Percentiles rank a stretch among this genome's conserved stretches.
Conservation (phyloP, 1,284 basidiomycete species). For the Athelia sp. region DNA sequence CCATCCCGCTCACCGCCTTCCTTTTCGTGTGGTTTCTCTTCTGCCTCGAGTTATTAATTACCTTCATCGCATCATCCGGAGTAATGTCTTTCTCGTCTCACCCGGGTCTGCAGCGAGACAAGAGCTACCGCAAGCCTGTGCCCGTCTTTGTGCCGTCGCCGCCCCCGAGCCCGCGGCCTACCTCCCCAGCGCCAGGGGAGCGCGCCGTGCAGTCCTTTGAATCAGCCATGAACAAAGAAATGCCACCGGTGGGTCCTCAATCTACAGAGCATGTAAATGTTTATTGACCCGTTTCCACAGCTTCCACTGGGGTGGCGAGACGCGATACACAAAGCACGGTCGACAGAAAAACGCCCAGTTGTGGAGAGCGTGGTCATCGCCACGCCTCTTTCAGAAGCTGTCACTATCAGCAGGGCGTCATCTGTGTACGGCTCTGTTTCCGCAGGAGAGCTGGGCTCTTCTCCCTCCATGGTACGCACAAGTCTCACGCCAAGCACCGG, state of each 20-base stretch:
- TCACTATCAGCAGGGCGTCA: not conserved
- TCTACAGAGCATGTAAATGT: conserved; percentile 1
- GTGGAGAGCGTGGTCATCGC: not conserved
- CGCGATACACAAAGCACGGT: conserved; percentile 33
- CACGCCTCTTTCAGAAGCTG: not conserved
- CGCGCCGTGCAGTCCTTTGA: conserved; percentile 16
- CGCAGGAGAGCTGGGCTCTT: not conserved
- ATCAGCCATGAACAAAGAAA: conserved; percentile 20
- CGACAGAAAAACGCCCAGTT: conserved; percentile 19
- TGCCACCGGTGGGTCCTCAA: conserved; percentile 39
- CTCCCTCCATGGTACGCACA: not conserved
- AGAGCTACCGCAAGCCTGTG: conserved; percentile 64
- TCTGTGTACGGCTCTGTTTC: not conserved
- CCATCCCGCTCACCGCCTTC: conserved; percentile 3
- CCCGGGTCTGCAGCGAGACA: too few relatives aligned
- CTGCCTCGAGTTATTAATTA: not conserved
- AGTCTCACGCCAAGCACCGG: not conserved
- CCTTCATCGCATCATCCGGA: not conserved
- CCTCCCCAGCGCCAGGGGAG: conserved; percentile 20
- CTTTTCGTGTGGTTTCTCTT: conserved; percentile 2
- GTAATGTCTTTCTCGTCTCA: not conserved
- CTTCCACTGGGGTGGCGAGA: conserved; percentile 48
- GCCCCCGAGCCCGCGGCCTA: conserved; percentile 21
- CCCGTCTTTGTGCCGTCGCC: conserved; percentile 58
- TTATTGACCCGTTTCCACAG: conserved; percentile 25